Percentiles rank a stretch among this genome's conserved stretches.
phyloP scores from a whole-genome alignment of 805 yeast species.

The Yarrowia deformans region DNA sequence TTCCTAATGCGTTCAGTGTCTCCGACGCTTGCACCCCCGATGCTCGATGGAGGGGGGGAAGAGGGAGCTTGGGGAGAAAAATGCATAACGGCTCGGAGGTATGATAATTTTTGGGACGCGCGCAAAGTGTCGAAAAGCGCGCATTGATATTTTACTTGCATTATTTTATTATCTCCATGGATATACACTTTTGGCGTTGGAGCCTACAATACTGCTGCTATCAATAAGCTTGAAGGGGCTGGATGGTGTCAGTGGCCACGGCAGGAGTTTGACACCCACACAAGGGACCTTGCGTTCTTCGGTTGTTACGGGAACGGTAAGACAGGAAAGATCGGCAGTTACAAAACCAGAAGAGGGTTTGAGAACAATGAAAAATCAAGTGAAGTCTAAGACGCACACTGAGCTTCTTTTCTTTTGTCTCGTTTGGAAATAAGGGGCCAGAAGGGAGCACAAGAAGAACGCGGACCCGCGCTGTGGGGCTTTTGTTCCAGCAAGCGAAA shows the following conservation, averaged over 20 bases:
- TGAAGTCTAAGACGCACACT: neutral
- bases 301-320: constrained; percentile 24
- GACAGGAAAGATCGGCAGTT: constrained; percentile 36
- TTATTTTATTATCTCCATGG: neutral
- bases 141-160: too few species aligned
- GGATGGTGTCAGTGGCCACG: too few species aligned
- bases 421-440: constrained; percentile 10
- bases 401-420: constrained; percentile 17
- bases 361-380: neutral
- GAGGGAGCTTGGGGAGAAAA: neutral
- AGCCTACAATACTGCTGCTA: too few species aligned
- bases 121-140: too few species aligned
- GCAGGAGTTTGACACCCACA: too few species aligned
- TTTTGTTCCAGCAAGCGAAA: neutral
- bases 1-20: neutral
- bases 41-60: constrained; percentile 1
- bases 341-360: constrained; percentile 11
- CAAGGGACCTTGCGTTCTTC: too few species aligned
- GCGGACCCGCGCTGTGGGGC: constrained; percentile 20
- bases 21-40: constrained; percentile 7
- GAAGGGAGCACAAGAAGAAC: neutral
- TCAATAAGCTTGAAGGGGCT: too few species aligned
- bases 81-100: constrained; percentile 15
- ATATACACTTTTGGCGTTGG: too few species aligned
- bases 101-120: constrained; percentile 7